These are phyloP conservation scores for Globisporangium irregulare DNA, from an alignment of 352 stramenopile genomes.

Conservation along the genomic window DNA sequence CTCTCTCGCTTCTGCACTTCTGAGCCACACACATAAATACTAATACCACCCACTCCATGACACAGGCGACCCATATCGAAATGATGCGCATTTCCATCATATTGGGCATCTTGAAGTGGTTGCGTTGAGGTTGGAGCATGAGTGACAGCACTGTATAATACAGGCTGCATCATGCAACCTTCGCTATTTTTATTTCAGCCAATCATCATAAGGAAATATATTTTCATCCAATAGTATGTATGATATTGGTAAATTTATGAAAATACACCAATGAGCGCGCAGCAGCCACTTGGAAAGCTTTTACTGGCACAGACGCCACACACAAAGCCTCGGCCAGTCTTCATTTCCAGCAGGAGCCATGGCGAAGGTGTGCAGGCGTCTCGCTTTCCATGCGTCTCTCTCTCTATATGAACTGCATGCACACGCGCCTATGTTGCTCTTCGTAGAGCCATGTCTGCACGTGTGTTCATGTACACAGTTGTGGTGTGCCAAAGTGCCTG, in stretches of 20 bases:
- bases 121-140: neutral
- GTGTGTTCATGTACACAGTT: too few species aligned
- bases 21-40: neutral
- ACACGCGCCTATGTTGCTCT: neutral
- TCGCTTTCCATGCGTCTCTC: neutral
- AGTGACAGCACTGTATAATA: neutral
- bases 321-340: neutral
- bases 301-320: constrained; percentile 14
- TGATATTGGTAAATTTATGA: neutral
- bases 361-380: constrained; percentile 27
- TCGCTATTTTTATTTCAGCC: neutral
- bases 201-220: neutral
- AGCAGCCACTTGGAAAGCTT: neutral
- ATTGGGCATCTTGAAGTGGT: neutral
- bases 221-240: neutral
- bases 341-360: constrained; percentile 20
- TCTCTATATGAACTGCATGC: neutral
- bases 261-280: neutral
- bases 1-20: neutral
- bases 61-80: neutral
- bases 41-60: neutral
- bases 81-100: neutral
- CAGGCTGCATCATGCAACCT: neutral
- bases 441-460: neutral
- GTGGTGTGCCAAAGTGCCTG: neutral